Percentiles rank a stretch among this genome's conserved stretches.
These are phyloP conservation scores for Panaeolus cyanescens DNA, from an alignment of 768 basidiomycete genomes.

Conservation along the genomic window DNA sequence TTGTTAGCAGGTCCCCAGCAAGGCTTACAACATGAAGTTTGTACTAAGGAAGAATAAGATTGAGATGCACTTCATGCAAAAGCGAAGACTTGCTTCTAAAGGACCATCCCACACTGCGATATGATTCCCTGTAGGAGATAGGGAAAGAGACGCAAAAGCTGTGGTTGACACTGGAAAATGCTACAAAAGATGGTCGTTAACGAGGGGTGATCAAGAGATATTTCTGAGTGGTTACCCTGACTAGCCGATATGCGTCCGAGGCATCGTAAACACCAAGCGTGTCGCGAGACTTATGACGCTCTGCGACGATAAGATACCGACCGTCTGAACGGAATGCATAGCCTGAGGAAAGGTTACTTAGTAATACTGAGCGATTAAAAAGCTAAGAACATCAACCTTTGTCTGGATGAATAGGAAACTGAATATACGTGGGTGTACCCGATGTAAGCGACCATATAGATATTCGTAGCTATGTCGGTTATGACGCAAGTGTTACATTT, in stretches of 20 bases:
- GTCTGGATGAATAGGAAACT: constrained; percentile 82
- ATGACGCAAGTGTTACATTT: not conserved
- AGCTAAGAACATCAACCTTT: constrained; percentile 50
- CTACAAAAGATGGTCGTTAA: constrained; percentile 36
- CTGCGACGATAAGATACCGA: constrained; percentile 83
- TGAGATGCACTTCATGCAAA: not conserved
- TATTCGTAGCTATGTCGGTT: constrained; percentile 65
- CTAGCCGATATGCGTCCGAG: constrained; percentile 65
- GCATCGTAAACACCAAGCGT: constrained; percentile 85
- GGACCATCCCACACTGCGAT: constrained; percentile 84
- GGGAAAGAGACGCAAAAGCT: constrained; percentile 65
- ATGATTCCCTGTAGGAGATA: constrained; percentile 78
- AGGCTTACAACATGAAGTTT: constrained; percentile 73
- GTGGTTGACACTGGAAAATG: constrained; percentile 83
- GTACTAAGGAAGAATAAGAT: constrained; percentile 48
- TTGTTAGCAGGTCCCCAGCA: constrained; percentile 60
- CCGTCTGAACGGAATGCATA: constrained; percentile 81
- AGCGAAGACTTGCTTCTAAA: constrained; percentile 59
- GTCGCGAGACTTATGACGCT: constrained; percentile 89
- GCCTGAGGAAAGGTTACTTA: constrained; percentile 40
- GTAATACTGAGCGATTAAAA: not conserved
- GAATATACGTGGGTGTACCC: constrained; percentile 79
- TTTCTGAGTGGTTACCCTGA: constrained; percentile 52
- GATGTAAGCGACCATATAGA: constrained; percentile 84
- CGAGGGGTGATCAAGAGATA: not conserved